Evolutionary conservation across 495 filamentous ascomycete species (phyloP).

Genomic region (Tirmania nivea): DNA sequence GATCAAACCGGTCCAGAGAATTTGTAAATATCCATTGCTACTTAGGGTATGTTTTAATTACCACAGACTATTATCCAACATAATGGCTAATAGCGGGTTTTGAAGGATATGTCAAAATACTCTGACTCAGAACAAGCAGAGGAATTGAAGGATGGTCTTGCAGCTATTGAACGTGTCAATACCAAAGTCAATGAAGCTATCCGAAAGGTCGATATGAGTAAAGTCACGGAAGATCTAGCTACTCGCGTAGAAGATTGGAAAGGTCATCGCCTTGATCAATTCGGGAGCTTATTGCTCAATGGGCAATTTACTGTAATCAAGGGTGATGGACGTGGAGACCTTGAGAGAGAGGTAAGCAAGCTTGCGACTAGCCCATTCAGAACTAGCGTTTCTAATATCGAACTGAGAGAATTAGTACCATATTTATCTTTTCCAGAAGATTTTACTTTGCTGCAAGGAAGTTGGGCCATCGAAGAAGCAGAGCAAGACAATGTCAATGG

Average conservation of each 20-base stretch:
- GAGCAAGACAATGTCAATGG: constrained; percentile 37
- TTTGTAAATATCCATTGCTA: constrained; percentile 83
- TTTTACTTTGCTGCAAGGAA: constrained; percentile 94
- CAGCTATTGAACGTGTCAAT: constrained; percentile 54
- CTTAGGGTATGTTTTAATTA: constrained; percentile 40
- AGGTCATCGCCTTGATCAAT: constrained; percentile 66
- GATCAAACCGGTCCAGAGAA: constrained; percentile 84
- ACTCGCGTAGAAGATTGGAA: constrained; percentile 95
- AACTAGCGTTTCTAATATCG: neutral
- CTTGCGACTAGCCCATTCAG: constrained; percentile 1
- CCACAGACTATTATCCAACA: neutral
- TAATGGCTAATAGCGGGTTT: neutral
- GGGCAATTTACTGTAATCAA: constrained; percentile 91
- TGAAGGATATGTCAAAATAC: constrained; percentile 72
- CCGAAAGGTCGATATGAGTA: constrained; percentile 56
- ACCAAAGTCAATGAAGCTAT: constrained; percentile 74
- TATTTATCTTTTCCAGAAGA: constrained; percentile 90
- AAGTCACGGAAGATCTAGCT: constrained; percentile 60
- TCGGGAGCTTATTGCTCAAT: constrained; percentile 70
- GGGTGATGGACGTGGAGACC: constrained; percentile 51
- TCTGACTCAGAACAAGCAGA: constrained; percentile 35
- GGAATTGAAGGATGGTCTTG: constrained; percentile 45
- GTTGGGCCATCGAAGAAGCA: constrained; percentile 68
- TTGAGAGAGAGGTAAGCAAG: constrained; percentile 51
- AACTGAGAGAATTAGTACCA: constrained; percentile 45